Evolutionary conservation across 2,329 filamentous ascomycete species (phyloP), one percentile per base, ranked within the genome.

Genomic region (Atkinsonella hypoxylon): DNA sequence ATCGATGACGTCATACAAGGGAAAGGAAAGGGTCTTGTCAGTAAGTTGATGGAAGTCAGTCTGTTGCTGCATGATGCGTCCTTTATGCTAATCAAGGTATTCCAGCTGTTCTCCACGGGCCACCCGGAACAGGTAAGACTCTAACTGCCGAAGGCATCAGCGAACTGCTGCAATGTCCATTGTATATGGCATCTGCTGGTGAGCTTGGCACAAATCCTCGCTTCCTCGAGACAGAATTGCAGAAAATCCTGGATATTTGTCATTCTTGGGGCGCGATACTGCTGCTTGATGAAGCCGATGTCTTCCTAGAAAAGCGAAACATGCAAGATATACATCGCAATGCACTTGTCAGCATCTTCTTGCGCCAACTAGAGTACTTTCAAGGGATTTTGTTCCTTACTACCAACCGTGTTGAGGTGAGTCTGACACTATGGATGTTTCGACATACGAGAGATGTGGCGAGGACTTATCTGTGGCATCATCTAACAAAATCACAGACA

Each of bases 311-410:
- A 70, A 85, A 87, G 65, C 81, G 89, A 1, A 85, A 87, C 45
- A 82, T 89, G 60, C 83, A 88, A 55, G 87, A 95, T 59, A 83
- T 94, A 48, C 84, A 89, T 62, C 83, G 89, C 52, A 95, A 95
- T 58, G 85, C 85, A 0, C 78, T 93, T 1, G 89, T 95, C 48
- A 87, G 83, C 63, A 88, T 95, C 59, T 95, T 95, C 72, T 71
- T 95, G 2, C 82, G 89, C 0, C 75, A 91, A 51, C 74, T 95
- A 0, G 90, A 96, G 66, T 95, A 95, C 65, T 95, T 94, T 69
- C 87, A 94, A 62, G 89, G 89, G 3, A 94, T 95, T 49, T 66
- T 95, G 4, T 94, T 95, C 70, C 68, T 95, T 26, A 95, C 89
- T 0, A 95, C 89, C 2, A 95, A 95, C 63, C 81, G 89, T 1